Percentiles rank a stretch among this genome's conserved stretches.
Conservation (phyloP, 495 filamentous ascomycete genomes). For the Aspergillus panamensis region DNA sequence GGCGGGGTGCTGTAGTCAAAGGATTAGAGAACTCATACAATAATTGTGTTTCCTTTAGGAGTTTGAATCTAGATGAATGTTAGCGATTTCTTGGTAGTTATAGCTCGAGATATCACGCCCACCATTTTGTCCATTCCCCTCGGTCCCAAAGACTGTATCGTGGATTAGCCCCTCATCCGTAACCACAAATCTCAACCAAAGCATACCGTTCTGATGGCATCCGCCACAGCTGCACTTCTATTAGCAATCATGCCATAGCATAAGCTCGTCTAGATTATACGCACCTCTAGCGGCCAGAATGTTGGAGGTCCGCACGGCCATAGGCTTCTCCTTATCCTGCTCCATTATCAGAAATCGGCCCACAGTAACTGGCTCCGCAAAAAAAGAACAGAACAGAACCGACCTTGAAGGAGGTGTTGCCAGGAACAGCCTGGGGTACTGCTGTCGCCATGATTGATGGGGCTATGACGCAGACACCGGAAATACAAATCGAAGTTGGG, state of each 20-base stretch:
- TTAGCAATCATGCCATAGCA: conserved; percentile 22
- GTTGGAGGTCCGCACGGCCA: conserved; percentile 90
- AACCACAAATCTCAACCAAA: conserved; percentile 17
- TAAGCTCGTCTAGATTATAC: neutral
- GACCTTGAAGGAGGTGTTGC: conserved; percentile 80
- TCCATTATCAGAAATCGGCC: conserved; percentile 45
- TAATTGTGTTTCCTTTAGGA: conserved; percentile 93
- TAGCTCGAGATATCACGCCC: conserved; percentile 13
- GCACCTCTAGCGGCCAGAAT: conserved; percentile 95
- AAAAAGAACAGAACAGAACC: conserved; percentile 22
- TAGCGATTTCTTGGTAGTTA: conserved; percentile 18
- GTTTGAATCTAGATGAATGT: conserved; percentile 68
- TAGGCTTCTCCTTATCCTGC: conserved; percentile 97
- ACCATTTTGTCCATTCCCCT: conserved; percentile 97
- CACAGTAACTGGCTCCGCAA: conserved; percentile 31
- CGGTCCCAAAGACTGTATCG: conserved; percentile 61
- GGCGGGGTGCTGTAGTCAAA: conserved; percentile 6
- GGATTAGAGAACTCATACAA: conserved; percentile 47
- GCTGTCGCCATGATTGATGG: conserved; percentile 62
- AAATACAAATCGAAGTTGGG: conserved; percentile 19
- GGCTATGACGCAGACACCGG: conserved; percentile 29
- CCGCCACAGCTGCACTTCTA: conserved; percentile 69
- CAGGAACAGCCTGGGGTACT: conserved; percentile 51
- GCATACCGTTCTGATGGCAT: conserved; percentile 85
- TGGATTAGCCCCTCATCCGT: conserved; percentile 45